phyloP scores from a whole-genome alignment of 371 early-diverging fungal species.

The Syncephalastrum monosporum region DNA sequence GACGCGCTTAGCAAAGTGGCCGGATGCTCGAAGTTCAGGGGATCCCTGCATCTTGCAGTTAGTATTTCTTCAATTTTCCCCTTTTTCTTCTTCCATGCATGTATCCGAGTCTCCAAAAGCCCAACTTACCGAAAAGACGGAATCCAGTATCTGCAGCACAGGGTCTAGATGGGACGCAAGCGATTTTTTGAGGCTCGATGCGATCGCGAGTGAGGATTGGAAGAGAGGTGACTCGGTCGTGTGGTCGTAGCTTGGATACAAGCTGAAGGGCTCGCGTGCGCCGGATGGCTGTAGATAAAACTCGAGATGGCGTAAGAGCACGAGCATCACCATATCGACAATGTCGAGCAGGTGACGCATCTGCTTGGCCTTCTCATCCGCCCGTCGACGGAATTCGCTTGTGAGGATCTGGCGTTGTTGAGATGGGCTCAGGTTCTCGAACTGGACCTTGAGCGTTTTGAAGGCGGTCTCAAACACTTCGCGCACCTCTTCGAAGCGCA shows the following conservation, averaged over 20 bases:
- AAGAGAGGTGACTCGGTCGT: conserved; percentile 25
- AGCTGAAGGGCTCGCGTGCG: conserved; percentile 2
- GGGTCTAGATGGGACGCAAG: too few relatives aligned
- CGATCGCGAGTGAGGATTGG: conserved; percentile 25
- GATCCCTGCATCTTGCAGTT: too few relatives aligned
- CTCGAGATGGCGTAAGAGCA: conserved; percentile 39
- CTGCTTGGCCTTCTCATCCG: conserved; percentile 19
- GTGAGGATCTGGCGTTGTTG: conserved; percentile 32
- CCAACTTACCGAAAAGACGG: too few relatives aligned
- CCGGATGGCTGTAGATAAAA: conserved; percentile 22
- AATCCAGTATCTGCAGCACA: too few relatives aligned
- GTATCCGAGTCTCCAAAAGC: too few relatives aligned
- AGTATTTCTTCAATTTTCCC: too few relatives aligned
- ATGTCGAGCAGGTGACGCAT: conserved; percentile 19
- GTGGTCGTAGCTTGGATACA: conserved; percentile 24
- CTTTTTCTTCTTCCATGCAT: too few relatives aligned
- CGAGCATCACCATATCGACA: conserved; percentile 24
- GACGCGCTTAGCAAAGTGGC: too few relatives aligned
- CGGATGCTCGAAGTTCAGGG: too few relatives aligned
- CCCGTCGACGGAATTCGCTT: conserved; percentile 21
- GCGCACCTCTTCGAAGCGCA: conserved; percentile 33
- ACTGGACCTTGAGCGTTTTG: conserved; percentile 22
- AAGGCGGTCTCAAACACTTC: conserved; percentile 30
- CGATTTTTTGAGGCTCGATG: conserved; percentile 11
- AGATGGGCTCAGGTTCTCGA: conserved; percentile 27